These are phyloP conservation scores for Stenogyne calaminthoides DNA, from an alignment of 305 asterid species.

Conservation along the genomic window DNA sequence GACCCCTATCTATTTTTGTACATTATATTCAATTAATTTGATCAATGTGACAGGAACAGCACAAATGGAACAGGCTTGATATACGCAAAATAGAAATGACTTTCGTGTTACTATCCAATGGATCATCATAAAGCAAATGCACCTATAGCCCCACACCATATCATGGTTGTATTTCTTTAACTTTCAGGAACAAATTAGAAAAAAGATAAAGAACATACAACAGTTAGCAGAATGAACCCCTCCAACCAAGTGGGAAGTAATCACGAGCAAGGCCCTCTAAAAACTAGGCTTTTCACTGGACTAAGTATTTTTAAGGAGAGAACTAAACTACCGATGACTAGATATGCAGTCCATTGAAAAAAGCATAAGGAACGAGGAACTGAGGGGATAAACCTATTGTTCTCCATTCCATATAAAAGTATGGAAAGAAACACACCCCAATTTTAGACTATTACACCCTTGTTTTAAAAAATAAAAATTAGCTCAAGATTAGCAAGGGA, in stretches of 20 bases:
- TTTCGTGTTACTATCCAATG: not conserved
- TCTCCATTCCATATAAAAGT: not conserved
- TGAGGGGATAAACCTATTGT: not conserved
- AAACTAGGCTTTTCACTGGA: not conserved
- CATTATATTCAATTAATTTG: not conserved
- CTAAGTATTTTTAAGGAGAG: not conserved
- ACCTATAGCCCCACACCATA: not conserved
- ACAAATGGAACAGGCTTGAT: not conserved
- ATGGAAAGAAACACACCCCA: not conserved
- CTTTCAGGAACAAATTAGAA: not conserved
- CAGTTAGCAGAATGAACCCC: not conserved
- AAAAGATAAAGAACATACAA: not conserved
- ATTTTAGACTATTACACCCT: too few relatives aligned
- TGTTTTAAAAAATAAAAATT: too few relatives aligned
- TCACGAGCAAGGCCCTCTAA: not conserved
- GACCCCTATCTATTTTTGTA: not conserved
- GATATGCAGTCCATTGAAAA: not conserved
- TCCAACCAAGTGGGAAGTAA: not conserved
- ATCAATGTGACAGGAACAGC: not conserved
- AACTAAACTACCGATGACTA: not conserved
- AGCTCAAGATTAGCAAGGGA: too few relatives aligned
- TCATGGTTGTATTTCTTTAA: not conserved
- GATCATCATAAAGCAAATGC: not conserved
- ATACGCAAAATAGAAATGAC: not conserved
- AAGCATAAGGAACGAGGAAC: constrained; percentile 2